Evolutionary conservation across 805 yeast species (phyloP), one percentile per base, ranked within the genome.

Genomic region (Teunomyces cretensis): DNA sequence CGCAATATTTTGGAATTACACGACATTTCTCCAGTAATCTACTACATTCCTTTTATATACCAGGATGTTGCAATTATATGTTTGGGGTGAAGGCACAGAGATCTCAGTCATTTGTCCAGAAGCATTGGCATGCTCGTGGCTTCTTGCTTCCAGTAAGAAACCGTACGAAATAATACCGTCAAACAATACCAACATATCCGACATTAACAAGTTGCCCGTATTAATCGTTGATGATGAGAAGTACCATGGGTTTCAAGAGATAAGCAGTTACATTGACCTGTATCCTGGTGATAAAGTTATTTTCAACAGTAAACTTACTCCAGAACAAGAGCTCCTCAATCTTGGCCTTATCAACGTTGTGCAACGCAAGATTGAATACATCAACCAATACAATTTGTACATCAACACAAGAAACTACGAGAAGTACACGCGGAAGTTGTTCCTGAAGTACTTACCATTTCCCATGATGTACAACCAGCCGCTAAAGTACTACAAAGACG

Each of bases 401-500:
- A 62, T 83, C 38, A 78, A 81, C 53, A 70, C 74, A 22, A 64
- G 61, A 13, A 85, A 86, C 58, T 86, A 84, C 60, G 85, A 80
- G 47, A 59, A 68, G 9, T 82, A 74, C 52, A 78, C 89, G 3
- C 70, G 88, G 48, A 75, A 76, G 16, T 54, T 76, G 13, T 83
- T 83, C 57, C 67, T 72, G 36, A 53, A 66, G 3, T 74, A 79
- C 45, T 61, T 84, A 14, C 84, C 87, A 6, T 86, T 85, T 65
- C 92, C 91, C 8, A 75, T 84, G 78, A 87, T 84, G 76, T 85
- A 84, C 58, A 79, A 78, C 48, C 80, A 84, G 16, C 90, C 91
- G 1, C 50, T 80, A 31, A 67, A 64, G 33, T 69, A 71, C 45
- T 72, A 72, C 52, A 57, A 61, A 42, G 45, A 50, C 33, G 77